phyloP scores from a whole-genome alignment of 768 basidiomycete species.

The Lyophyllum semitale region DNA sequence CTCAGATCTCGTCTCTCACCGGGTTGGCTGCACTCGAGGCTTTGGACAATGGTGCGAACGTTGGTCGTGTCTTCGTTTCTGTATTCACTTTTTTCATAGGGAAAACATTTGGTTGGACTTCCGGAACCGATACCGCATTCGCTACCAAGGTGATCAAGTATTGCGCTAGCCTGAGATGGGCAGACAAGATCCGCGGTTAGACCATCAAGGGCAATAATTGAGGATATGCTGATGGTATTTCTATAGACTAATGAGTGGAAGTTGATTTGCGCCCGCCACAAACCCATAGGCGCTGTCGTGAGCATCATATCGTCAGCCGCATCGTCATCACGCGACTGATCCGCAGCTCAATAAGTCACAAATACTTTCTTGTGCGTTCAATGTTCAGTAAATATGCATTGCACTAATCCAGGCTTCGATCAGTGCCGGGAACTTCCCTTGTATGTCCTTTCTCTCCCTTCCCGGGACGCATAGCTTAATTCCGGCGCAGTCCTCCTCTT shows the following conservation, averaged over 20 bases:
- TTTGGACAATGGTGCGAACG: conserved; percentile 42
- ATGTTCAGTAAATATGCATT: background rate
- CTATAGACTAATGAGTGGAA: conserved; percentile 42
- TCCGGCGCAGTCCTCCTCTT: conserved; percentile 54
- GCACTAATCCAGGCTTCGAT: background rate
- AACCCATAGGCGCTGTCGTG: conserved; percentile 55
- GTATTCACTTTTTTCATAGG: conserved; percentile 14
- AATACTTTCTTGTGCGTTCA: conserved; percentile 28
- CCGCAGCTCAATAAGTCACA: conserved; percentile 20
- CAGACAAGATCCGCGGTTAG: conserved; percentile 56
- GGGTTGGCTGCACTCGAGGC: conserved; percentile 53
- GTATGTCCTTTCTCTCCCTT: conserved; percentile 23
- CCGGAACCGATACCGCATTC: conserved; percentile 21
- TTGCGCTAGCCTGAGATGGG: conserved; percentile 66
- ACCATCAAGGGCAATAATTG: conserved; percentile 54
- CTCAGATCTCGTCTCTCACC: too few relatives aligned
- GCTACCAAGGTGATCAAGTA: conserved; percentile 44
- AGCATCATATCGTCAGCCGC: conserved; percentile 2
- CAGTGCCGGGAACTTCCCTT: conserved; percentile 67
- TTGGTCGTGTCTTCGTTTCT: background rate
- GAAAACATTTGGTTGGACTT: conserved; percentile 29
- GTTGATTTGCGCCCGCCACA: conserved; percentile 62
- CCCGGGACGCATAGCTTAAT: background rate
- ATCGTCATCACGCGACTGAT: background rate
- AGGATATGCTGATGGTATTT: too few relatives aligned